These are phyloP conservation scores for Neltuma alba DNA, from an alignment of 306 rosid species.

Conservation along the genomic window DNA sequence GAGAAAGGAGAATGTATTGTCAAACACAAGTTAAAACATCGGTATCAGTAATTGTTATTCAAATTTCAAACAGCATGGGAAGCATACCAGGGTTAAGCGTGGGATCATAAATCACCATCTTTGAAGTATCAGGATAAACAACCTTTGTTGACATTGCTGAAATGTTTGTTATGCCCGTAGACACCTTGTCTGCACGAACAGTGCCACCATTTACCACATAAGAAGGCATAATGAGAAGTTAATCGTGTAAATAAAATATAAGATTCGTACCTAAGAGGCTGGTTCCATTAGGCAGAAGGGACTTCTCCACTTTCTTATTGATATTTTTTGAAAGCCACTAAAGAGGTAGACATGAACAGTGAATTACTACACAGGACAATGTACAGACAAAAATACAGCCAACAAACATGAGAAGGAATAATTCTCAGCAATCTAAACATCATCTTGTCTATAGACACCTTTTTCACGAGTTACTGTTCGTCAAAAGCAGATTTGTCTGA, in stretches of 20 bases:
- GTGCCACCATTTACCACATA: constrained; percentile 29
- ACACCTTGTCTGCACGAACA: constrained; percentile 57
- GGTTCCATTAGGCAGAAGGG: constrained; percentile 50
- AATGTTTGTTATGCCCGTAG: constrained; percentile 39
- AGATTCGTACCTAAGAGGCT: constrained; percentile 57
- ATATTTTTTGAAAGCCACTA: constrained; percentile 87
- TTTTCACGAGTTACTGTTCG: neutral
- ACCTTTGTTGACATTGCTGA: constrained; percentile 57
- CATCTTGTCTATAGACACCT: neutral
- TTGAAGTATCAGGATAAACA: constrained; percentile 81
- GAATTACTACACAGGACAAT: constrained; percentile 22
- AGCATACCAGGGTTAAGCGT: constrained; percentile 71
- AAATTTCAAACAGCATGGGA: constrained; percentile 14
- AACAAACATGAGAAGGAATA: neutral
- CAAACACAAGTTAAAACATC: neutral
- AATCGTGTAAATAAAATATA: constrained; percentile 17
- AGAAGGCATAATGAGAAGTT: constrained; percentile 31
- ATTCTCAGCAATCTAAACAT: constrained; percentile 14
- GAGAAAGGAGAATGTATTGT: constrained; percentile 8
- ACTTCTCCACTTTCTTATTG: constrained; percentile 59
- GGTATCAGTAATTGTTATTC: constrained; percentile 9
- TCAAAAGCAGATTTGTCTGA: neutral
- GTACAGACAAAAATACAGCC: neutral
- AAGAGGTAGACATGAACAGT: constrained; percentile 40
- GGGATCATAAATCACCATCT: constrained; percentile 87